Base-by-base conservation (phyloP, 768 basidiomycete genomes). In the Candolleomyces aberdarensis region DNA sequence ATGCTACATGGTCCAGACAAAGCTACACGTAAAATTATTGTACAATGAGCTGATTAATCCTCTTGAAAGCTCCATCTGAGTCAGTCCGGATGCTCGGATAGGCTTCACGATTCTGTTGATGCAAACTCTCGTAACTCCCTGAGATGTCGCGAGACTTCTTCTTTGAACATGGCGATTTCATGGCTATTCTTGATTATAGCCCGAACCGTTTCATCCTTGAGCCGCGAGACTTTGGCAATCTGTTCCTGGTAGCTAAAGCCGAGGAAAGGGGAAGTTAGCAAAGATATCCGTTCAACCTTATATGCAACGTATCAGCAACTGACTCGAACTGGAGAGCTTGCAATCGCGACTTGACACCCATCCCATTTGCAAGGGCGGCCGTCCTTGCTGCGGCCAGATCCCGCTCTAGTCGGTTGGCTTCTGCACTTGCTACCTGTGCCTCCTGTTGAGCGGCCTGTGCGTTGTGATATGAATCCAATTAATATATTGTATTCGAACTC, bases 161-260 rank as follows among this genome's bases (percentile, higher is more conserved):
- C 84, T 73, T 92, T 92, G 78, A 93, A 92, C 67, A 85, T 80
- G 15, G 86, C 88, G 40, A 92, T 90, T 63, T 93, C 92, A 63
- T 88, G 89, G 66, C 88, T 89, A 71, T 87, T 92, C 79, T 92
- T 93, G 60, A 90, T 83, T 62, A 94, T 91, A 17, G 87, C 88
- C 0, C 89, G 85, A 49, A 91, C 83, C 0, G 89, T 92, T 66
- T 92, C 91, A 58, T 94, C 91, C 64, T 85, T 88, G 31, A 93
- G 69, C 53, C 89, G 83, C 51, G 83, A 80, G 20, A 89, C 84
- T 67, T 88, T 90, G 62, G 90, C 89, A 13, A 89, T 74, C 67
- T 93, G 91, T 67, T 93, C 91, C 64, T 85, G 84, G 69, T 91
- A 89, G 55, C 91, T 93, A 68, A 56, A 46, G 40, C 50, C 20